phyloP scores from a whole-genome alignment of 208 protist species.

The Wallacemonas collosoma region DNA sequence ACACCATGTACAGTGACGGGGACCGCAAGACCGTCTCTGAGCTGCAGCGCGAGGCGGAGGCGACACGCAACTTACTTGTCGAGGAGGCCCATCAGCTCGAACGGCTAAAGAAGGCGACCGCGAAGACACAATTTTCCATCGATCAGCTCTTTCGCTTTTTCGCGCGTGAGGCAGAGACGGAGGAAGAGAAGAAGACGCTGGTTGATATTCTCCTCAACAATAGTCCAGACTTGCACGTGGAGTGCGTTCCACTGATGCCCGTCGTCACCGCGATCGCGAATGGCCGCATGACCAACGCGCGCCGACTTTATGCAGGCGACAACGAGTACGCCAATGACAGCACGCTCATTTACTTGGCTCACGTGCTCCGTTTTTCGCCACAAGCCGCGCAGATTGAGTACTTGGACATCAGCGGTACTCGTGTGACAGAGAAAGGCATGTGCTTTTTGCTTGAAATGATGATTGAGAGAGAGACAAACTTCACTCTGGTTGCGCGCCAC shows the following conservation, averaged over 20 bases:
- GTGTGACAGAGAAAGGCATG: constrained; percentile 75
- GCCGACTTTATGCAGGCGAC: constrained; percentile 57
- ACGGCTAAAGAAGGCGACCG: constrained; percentile 58
- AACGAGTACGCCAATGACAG: constrained; percentile 69
- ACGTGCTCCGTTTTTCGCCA: constrained; percentile 82
- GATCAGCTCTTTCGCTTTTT: constrained; percentile 85
- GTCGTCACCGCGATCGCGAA: constrained; percentile 78
- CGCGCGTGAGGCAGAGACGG: constrained; percentile 62
- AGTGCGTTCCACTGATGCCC: constrained; percentile 67
- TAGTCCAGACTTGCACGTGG: constrained; percentile 64
- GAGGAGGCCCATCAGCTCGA: constrained; percentile 73
- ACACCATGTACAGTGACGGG: constrained; percentile 85
- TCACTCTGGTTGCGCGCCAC: constrained; percentile 66
- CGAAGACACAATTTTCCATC: constrained; percentile 69
- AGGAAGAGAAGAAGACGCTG: constrained; percentile 63
- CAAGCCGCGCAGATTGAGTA: constrained; percentile 67
- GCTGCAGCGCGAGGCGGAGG: constrained; percentile 73
- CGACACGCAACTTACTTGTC: constrained; percentile 56
- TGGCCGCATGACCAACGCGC: constrained; percentile 62
- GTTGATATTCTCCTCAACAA: constrained; percentile 67
- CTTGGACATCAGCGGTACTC: constrained; percentile 80
- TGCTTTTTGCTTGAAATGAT: constrained; percentile 85
- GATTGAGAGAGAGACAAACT: constrained; percentile 59
- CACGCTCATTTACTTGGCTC: constrained; percentile 72
- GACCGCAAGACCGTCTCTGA: constrained; percentile 85